Conservation (phyloP, 2,329 filamentous ascomycete species). For the Penicillium aurantiogriseum region DNA sequence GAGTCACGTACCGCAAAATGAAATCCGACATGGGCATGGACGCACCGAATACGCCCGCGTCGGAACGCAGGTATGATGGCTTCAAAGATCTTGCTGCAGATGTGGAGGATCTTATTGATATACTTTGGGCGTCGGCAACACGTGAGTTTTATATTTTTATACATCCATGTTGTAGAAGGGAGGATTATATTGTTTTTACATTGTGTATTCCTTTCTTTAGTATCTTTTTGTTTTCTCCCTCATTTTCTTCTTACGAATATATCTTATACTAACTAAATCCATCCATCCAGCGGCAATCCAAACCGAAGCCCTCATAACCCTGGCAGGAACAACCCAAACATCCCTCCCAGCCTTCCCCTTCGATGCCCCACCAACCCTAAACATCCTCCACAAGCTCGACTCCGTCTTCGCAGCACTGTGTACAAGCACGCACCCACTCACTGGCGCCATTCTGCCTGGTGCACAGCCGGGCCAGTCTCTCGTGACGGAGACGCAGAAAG, state of each 20-base stretch:
- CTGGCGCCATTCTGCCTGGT: slow-evolving; percentile 65
- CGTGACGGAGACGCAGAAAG: slow-evolving; percentile 77
- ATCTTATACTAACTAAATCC: too few species aligned
- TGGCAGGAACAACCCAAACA: slow-evolving; percentile 70
- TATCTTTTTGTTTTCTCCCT: not conserved
- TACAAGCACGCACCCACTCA: slow-evolving; percentile 64
- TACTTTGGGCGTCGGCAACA: slow-evolving; percentile 83
- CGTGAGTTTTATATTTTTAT: slow-evolving; percentile 55
- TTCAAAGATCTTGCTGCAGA: slow-evolving; percentile 73
- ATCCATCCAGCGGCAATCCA: slow-evolving; percentile 65
- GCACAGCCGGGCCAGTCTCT: slow-evolving; percentile 59
- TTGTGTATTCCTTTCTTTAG: not conserved
- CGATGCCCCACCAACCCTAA: slow-evolving; percentile 66
- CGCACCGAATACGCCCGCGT: slow-evolving; percentile 28
- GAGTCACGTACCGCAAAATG: slow-evolving; percentile 24
- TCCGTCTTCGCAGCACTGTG: slow-evolving; percentile 77
- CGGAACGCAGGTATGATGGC: slow-evolving; percentile 54
- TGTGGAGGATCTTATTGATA: slow-evolving; percentile 70
- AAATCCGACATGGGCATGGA: slow-evolving; percentile 42
- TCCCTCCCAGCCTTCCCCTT: slow-evolving; percentile 73
- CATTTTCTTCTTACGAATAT: not conserved
- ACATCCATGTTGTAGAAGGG: not conserved
- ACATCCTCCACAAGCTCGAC: slow-evolving; percentile 74
- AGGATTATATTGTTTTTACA: not conserved
- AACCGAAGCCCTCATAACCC: slow-evolving; percentile 75